These are phyloP conservation scores for Penstemon davidsonii DNA, from an alignment of 257 asterid species.

Conservation along the genomic window DNA sequence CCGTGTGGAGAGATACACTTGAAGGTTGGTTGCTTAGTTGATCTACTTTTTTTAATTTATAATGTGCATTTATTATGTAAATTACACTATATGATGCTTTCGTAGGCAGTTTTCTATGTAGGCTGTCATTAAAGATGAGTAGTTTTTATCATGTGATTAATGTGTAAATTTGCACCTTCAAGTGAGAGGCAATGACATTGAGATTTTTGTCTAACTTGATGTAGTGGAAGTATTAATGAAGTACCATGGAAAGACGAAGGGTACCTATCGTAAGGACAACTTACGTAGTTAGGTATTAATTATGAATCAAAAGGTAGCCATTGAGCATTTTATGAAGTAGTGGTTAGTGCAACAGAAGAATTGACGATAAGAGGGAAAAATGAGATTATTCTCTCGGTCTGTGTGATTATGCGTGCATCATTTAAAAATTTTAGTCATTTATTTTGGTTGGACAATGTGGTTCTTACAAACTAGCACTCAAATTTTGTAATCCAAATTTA, in stretches of 20 bases:
- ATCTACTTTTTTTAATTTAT: conserved; percentile 21
- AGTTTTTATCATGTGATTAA: conserved; percentile 12
- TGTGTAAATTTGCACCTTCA: not conserved
- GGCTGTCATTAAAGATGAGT: not conserved
- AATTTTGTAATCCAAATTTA: not conserved
- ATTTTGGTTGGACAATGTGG: not conserved
- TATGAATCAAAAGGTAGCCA: conserved; percentile 1
- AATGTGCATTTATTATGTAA: not conserved
- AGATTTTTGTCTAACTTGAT: conserved; percentile 3
- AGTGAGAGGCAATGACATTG: conserved; percentile 14
- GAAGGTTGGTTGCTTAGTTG: conserved; percentile 69
- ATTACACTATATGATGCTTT: not conserved
- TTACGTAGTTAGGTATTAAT: not conserved
- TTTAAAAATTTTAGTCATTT: not conserved
- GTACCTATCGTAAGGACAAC: conserved; percentile 8
- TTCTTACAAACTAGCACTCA: conserved; percentile 8
- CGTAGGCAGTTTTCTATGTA: not conserved
- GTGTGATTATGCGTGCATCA: not conserved
- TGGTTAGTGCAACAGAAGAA: conserved; percentile 12
- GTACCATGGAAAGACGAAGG: conserved; percentile 4
- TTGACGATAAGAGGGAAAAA: conserved; percentile 15
- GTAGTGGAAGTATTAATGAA: conserved; percentile 10
- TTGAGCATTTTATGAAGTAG: conserved; percentile 1
- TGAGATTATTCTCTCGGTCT: conserved; percentile 7
- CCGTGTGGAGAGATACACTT: conserved; percentile 90